Evolutionary conservation across 257 asterid genomes (phyloP), one percentile per base, ranked within the genome.

Genomic region (Fraxinus quadrangulata): DNA sequence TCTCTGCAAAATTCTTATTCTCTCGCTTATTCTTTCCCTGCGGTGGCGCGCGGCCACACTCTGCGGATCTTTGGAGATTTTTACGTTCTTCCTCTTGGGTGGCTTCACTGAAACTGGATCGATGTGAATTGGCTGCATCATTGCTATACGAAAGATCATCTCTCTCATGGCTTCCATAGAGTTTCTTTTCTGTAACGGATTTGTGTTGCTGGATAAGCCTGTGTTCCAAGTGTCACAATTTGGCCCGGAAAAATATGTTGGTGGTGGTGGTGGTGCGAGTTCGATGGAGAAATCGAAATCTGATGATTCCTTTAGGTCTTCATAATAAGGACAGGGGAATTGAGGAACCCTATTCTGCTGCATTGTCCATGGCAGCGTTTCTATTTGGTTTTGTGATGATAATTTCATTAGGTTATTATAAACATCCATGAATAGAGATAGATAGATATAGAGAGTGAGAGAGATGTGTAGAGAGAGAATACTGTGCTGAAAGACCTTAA

Each of bases 41-140:
- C 92, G 67, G 30, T 85, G 89, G 47, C 91, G 82, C 9, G 91
- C 94, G 61, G 94, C 90, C 65, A 87, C 86, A 71, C 90, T 89
- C 65, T 86, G 92, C 0, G 92, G 94, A 24, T 89, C 90, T 75
- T 81, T 86, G 4, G 92, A 87, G 30, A 86, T 86, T 83, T 80
- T 84, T 47, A 85, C 92, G 65, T 89, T 89, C 86, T 84, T 88
- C 54, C 94, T 85, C 82, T 77, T 85, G 0, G 94, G 90, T 7
- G 84, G 88, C 73, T 85, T 84, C 5, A 86, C 77, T 2, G 85
- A 45, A 31, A 82, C 88, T 1, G 86, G 89, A 59, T 87, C 90
- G 16, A 87, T 80, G 31, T 89, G 82, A 70, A 86, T 59, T 26
- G 94, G 92, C 80, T 88, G 92, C 94, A 86, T 87, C 90, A 81